Percentiles rank a stretch among this genome's conserved stretches.
Conservation (phyloP, 768 basidiomycete genomes). For the Roridomyces roridus region DNA sequence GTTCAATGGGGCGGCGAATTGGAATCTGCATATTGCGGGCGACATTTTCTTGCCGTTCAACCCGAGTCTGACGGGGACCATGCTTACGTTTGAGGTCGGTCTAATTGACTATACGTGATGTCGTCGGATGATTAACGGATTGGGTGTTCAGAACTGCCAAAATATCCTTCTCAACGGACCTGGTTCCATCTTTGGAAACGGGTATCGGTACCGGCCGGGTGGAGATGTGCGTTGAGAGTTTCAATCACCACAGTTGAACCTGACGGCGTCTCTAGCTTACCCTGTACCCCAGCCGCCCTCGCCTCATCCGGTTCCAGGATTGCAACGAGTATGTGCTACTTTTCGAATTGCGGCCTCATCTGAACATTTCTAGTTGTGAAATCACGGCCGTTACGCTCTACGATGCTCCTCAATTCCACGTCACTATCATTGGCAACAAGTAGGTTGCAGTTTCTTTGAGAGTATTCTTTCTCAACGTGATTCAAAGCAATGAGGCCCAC, state of each 20-base stretch:
- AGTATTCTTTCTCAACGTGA: neutral
- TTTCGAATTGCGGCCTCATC: neutral
- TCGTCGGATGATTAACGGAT: neutral
- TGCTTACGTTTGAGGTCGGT: slow-evolving; percentile 29
- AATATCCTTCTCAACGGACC: slow-evolving; percentile 28
- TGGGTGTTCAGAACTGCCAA: slow-evolving; percentile 22
- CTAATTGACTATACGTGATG: no score
- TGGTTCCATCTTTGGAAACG: slow-evolving; percentile 31
- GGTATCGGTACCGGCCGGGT: slow-evolving; percentile 29
- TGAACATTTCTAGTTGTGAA: slow-evolving; percentile 18
- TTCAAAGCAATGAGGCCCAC: slow-evolving; percentile 32
- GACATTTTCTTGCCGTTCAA: slow-evolving; percentile 28
- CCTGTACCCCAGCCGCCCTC: slow-evolving; percentile 26
- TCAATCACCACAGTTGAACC: neutral
- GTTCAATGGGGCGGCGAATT: slow-evolving; percentile 28
- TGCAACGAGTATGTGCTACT: slow-evolving; percentile 25
- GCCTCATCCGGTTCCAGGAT: slow-evolving; percentile 31
- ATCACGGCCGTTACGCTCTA: slow-evolving; percentile 27
- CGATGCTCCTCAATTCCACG: slow-evolving; percentile 31
- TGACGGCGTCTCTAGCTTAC: slow-evolving; percentile 16
- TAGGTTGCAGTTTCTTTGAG: neutral
- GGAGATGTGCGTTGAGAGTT: slow-evolving; percentile 18
- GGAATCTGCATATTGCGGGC: slow-evolving; percentile 30
- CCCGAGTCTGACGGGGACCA: slow-evolving; percentile 27
- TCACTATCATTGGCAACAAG: slow-evolving; percentile 29